phyloP scores from a whole-genome alignment of 345 rosid species.

The Turritis glabra region DNA sequence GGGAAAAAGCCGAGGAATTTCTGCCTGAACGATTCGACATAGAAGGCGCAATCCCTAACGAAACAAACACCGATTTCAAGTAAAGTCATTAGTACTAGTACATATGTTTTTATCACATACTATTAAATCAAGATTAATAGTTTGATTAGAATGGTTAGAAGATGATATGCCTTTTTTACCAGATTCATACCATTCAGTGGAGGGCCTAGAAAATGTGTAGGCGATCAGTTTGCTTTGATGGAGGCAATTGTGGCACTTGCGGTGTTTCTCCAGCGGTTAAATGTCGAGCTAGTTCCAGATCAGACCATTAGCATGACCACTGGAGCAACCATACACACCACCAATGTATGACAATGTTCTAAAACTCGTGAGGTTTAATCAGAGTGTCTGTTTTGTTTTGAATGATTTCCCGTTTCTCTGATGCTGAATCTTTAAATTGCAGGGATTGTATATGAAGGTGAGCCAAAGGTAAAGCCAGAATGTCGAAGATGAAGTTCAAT shows the following conservation, averaged over 20 bases:
- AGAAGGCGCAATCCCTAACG: conserved; percentile 84
- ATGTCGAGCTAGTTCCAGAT: conserved; percentile 81
- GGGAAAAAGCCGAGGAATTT: conserved; percentile 95
- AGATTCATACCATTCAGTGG: conserved; percentile 97
- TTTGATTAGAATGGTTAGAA: not conserved
- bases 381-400: not conserved
- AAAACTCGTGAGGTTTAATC: not conserved
- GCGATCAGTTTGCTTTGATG: conserved; percentile 92
- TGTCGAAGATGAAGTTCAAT: not conserved
- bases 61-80: conserved; percentile 93
- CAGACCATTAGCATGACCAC: conserved; percentile 94
- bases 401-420: not conserved
- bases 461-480: conserved; percentile 38
- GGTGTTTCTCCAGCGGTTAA: conserved; percentile 66
- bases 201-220: conserved; percentile 95
- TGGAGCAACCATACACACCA: conserved; percentile 92
- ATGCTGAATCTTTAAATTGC: conserved; percentile 30
- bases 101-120: conserved; percentile 16
- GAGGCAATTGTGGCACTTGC: conserved; percentile 87
- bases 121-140: not conserved
- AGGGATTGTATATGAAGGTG: conserved; percentile 86
- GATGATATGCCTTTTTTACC: conserved; percentile 10
- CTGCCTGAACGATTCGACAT: conserved; percentile 78
- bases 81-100: conserved; percentile 23
- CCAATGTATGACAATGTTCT: conserved; percentile 48